Percentiles rank a stretch among this genome's conserved stretches.
These are phyloP conservation scores for Pichia heedii DNA, from an alignment of 805 yeast genomes.

Conservation along the genomic window DNA sequence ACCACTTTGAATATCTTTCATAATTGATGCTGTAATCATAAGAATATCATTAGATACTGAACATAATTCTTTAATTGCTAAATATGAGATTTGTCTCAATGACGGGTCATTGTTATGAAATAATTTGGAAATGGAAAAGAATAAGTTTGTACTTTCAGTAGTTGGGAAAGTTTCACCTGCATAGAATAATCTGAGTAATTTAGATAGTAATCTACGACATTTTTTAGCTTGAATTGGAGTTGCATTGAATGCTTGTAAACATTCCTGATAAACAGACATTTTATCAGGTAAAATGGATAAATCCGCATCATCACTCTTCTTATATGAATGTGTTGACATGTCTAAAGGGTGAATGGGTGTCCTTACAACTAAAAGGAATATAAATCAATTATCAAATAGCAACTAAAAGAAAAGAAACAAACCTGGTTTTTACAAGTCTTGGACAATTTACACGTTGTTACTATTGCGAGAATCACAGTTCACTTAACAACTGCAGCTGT, in stretches of 20 bases:
- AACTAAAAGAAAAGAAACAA: too few relatives aligned
- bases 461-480: too few relatives aligned
- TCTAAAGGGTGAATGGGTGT: too few relatives aligned
- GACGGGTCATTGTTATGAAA: conserved; percentile 87
- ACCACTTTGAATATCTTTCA: conserved; percentile 94
- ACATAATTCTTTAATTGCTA: conserved; percentile 88
- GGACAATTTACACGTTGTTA: too few relatives aligned
- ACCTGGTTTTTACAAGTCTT: too few relatives aligned
- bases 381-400: too few relatives aligned
- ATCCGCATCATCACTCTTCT: conserved; percentile 72
- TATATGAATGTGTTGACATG: conserved; percentile 80
- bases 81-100: conserved; percentile 85
- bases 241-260: conserved; percentile 86
- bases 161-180: conserved; percentile 82
- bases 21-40: conserved; percentile 96
- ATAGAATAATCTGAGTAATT: conserved; percentile 72
- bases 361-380: too few relatives aligned
- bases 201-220: conserved; percentile 75
- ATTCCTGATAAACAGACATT: conserved; percentile 95
- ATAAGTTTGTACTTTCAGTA: conserved; percentile 84
- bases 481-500: too few relatives aligned
- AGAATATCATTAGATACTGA: conserved; percentile 80
- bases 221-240: conserved; percentile 81
- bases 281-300: conserved; percentile 73
- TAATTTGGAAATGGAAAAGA: conserved; percentile 87